phyloP scores from a whole-genome alignment of 2,329 filamentous ascomycete genomes.

The Rhynchosporium secalis region DNA sequence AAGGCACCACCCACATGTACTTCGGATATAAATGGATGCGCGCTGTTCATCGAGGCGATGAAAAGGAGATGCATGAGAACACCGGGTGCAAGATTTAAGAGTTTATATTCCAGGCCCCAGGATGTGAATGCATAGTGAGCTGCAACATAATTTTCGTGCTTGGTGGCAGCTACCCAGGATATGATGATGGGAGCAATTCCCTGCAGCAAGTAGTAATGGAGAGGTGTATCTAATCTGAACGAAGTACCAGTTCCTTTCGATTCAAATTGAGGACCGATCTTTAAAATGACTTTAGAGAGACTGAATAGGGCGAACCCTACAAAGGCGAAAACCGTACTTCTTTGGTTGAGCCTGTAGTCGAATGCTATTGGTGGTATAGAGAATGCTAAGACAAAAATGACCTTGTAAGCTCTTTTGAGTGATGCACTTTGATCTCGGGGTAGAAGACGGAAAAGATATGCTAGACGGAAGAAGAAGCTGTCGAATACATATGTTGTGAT shows the following conservation, averaged over 20 bases:
- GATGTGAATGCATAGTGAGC: constrained; percentile 26
- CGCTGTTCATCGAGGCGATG: constrained; percentile 30
- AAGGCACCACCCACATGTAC: constrained; percentile 31
- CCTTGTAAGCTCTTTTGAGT: constrained; percentile 21
- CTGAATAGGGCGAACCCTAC: constrained; percentile 29
- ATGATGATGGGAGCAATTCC: constrained; percentile 32
- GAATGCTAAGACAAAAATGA: constrained; percentile 25
- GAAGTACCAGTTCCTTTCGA: constrained; percentile 13
- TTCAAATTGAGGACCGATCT: constrained; percentile 29
- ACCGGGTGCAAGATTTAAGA: constrained; percentile 29
- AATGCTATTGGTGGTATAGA: constrained; percentile 20
- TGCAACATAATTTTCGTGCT: constrained; percentile 30
- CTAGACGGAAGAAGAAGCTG: constrained; percentile 31
- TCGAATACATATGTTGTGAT: constrained; percentile 37
- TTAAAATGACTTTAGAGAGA: constrained; percentile 30
- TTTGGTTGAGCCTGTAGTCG: constrained; percentile 33
- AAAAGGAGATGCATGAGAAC: constrained; percentile 33
- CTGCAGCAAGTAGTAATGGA: constrained; percentile 30
- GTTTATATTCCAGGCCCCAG: constrained; percentile 26
- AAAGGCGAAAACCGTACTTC: constrained; percentile 26
- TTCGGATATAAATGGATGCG: constrained; percentile 30
- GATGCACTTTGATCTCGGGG: constrained; percentile 23
- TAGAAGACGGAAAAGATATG: constrained; percentile 24
- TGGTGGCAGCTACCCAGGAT: constrained; percentile 28
- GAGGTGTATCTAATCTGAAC: constrained; percentile 27